Percentiles rank a stretch among this genome's conserved stretches.
Evolutionary conservation across 768 basidiomycete species (phyloP).

Genomic region (Pisolithus microcarpus): DNA sequence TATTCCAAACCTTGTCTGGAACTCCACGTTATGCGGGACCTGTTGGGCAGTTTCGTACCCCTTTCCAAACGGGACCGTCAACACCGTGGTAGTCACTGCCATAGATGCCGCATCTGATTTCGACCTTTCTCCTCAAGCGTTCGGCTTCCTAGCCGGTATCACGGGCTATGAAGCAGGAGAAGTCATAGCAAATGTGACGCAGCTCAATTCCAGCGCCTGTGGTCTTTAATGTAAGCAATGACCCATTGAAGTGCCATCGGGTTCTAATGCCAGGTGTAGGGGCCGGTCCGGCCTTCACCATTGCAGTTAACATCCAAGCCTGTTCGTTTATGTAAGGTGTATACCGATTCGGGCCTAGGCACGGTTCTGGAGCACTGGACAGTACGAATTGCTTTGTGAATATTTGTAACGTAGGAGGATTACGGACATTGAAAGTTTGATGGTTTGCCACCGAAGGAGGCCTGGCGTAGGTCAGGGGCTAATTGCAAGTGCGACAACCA

Average conservation of each 20-base stretch:
- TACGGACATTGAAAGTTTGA: too few species aligned
- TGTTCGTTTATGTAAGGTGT: too few species aligned
- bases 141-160: neutral
- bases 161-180: neutral
- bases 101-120: slow-evolving; percentile 1
- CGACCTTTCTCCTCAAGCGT: slow-evolving; percentile 2
- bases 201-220: neutral
- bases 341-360: too few species aligned
- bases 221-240: slow-evolving; percentile 1
- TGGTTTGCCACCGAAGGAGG: too few species aligned
- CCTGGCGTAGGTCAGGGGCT: too few species aligned
- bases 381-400: too few species aligned
- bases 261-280: neutral
- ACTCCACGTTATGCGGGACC: slow-evolving; percentile 5
- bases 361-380: too few species aligned
- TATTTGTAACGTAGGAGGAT: too few species aligned
- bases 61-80: neutral
- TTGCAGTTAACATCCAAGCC: too few species aligned
- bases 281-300: too few species aligned
- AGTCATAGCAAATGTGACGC: slow-evolving; percentile 1
- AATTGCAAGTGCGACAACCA: too few species aligned
- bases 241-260: neutral
- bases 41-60: slow-evolving; percentile 2
- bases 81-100: slow-evolving; percentile 2
- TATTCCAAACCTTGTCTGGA: slow-evolving; percentile 2